Evolutionary conservation across 1,284 basidiomycete species (phyloP).

Genomic region (Marasmius sp.): DNA sequence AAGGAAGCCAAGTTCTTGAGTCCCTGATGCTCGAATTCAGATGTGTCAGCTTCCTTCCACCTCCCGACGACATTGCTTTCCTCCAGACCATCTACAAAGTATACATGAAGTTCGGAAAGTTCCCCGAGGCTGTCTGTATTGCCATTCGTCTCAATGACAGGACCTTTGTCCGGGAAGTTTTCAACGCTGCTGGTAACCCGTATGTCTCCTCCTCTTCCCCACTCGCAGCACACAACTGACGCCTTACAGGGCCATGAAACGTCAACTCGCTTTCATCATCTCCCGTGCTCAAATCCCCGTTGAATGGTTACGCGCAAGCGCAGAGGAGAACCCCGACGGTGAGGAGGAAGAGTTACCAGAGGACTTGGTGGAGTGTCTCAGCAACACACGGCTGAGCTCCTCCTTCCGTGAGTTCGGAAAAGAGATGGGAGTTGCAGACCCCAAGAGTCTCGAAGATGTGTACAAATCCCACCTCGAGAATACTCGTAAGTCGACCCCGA

Average conservation of each 20-base stretch:
- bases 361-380: slow-evolving; percentile 83
- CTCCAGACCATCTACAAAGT: slow-evolving; percentile 89
- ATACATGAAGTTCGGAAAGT: slow-evolving; percentile 86
- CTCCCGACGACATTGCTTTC: slow-evolving; percentile 93
- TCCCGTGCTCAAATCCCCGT: slow-evolving; percentile 91
- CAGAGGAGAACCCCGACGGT: slow-evolving; percentile 14
- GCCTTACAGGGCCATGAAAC: slow-evolving; percentile 70
- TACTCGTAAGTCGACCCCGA: slow-evolving; percentile 52
- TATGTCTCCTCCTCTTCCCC: slow-evolving; percentile 36
- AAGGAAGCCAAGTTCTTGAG: background rate
- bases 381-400: slow-evolving; percentile 80
- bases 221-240: background rate
- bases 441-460: slow-evolving; percentile 93
- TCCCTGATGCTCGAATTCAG: slow-evolving; percentile 36
- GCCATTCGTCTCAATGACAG: slow-evolving; percentile 87
- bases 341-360: slow-evolving; percentile 65
- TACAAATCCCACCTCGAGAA: slow-evolving; percentile 98
- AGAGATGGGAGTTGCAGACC: slow-evolving; percentile 88
- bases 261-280: slow-evolving; percentile 92
- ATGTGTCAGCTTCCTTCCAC: slow-evolving; percentile 89
- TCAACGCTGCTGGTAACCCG: slow-evolving; percentile 85
- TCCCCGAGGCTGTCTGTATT: slow-evolving; percentile 89
- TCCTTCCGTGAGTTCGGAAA: slow-evolving; percentile 94
- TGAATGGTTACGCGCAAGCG: slow-evolving; percentile 79
- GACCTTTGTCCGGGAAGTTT: slow-evolving; percentile 82